These are phyloP conservation scores for Ceriops zippeliana DNA, from an alignment of 345 rosid species.

Conservation along the genomic window DNA sequence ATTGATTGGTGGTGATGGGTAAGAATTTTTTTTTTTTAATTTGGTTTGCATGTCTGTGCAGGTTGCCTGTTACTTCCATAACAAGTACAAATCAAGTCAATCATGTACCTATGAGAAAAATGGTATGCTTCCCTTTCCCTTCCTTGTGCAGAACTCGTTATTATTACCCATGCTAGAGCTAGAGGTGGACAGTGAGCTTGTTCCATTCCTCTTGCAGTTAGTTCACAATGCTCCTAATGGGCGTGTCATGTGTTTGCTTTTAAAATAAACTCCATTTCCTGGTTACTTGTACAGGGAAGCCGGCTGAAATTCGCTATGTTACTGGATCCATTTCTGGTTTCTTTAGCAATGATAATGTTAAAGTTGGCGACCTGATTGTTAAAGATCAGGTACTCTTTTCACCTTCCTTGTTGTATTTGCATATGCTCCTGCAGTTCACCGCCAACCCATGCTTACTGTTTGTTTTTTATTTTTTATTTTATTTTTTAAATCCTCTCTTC, in stretches of 20 bases:
- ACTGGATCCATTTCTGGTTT: slow-evolving; percentile 32
- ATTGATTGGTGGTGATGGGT: not conserved
- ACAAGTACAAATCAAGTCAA: slow-evolving; percentile 32
- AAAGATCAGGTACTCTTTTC: slow-evolving; percentile 25
- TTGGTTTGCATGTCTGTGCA: not conserved
- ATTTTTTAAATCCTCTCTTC: not conserved
- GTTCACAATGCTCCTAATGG: too few species aligned
- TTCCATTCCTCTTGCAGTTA: too few species aligned
- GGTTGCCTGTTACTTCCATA: slow-evolving; percentile 33
- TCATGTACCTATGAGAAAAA: slow-evolving; percentile 34
- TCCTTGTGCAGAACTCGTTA: too few species aligned
- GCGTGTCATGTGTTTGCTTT: too few species aligned
- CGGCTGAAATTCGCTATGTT: slow-evolving; percentile 27
- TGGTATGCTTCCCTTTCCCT: slow-evolving; percentile 16
- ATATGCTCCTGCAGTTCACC: not conserved
- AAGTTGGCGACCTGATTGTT: slow-evolving; percentile 25
- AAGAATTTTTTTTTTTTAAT: not conserved
- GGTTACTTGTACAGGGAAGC: slow-evolving; percentile 17
- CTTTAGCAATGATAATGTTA: slow-evolving; percentile 25
- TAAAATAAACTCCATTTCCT: too few species aligned
- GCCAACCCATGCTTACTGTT: not conserved
- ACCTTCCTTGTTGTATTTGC: not conserved
- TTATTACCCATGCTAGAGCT: too few species aligned
- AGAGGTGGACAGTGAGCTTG: too few species aligned
- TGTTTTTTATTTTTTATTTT: not conserved